phyloP scores from a whole-genome alignment of 2,329 filamentous ascomycete species.

The Elsinoe australis region DNA sequence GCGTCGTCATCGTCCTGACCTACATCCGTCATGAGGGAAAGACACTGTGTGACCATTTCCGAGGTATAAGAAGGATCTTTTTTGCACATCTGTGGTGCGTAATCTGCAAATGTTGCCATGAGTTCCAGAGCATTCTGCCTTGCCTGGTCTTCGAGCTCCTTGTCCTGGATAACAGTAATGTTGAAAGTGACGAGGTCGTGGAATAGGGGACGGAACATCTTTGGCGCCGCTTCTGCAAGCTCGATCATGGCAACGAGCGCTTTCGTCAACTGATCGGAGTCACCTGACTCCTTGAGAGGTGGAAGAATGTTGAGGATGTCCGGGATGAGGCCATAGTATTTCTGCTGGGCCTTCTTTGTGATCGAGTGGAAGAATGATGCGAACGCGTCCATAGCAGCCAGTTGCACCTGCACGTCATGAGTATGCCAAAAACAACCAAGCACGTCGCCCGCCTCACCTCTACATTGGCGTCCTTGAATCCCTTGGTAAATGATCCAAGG shows the following conservation, averaged over 20 bases:
- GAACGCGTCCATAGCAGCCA: constrained; percentile 94
- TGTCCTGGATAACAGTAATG: constrained; percentile 89
- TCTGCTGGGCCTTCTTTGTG: constrained; percentile 75
- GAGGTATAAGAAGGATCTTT: constrained; percentile 86
- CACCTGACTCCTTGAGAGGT: constrained; percentile 82
- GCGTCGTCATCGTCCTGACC: constrained; percentile 92
- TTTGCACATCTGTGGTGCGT: constrained; percentile 86
- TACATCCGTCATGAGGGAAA: constrained; percentile 97
- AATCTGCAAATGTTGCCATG: constrained; percentile 97
- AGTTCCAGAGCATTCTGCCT: constrained; percentile 93
- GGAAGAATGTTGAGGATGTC: constrained; percentile 91
- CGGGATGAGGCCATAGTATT: constrained; percentile 79
- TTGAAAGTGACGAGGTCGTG: constrained; percentile 87
- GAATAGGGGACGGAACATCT: constrained; percentile 97
- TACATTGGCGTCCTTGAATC: constrained; percentile 82
- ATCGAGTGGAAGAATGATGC: constrained; percentile 91
- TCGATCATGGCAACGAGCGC: constrained; percentile 88
- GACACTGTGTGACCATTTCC: constrained; percentile 97
- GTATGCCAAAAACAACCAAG: no score
- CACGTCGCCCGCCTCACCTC: no score
- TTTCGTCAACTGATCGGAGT: constrained; percentile 85
- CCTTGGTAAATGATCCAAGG: constrained; percentile 76
- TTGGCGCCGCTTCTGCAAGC: constrained; percentile 84
- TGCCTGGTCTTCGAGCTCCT: constrained; percentile 81
- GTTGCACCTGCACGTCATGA: constrained; percentile 57